Conservation (phyloP, 2,329 filamentous ascomycete genomes). For the Botryotinia convoluta region DNA sequence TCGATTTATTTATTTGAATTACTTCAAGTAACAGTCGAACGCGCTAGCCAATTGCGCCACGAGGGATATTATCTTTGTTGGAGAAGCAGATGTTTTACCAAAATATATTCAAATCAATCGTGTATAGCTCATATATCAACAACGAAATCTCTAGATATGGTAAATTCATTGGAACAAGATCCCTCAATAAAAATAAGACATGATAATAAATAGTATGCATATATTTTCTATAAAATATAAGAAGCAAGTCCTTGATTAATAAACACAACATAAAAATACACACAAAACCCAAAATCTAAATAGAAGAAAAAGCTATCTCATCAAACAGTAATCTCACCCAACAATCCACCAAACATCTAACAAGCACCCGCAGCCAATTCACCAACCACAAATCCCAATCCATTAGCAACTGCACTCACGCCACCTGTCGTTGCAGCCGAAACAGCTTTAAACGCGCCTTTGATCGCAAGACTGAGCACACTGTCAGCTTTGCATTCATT, state of each 20-base stretch:
- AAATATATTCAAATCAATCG: background rate
- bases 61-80: background rate
- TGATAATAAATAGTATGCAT: background rate
- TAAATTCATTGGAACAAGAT: background rate
- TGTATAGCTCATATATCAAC: fast-evolving
- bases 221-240: background rate
- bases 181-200: background rate
- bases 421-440: background rate
- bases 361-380: background rate
- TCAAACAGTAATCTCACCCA: background rate
- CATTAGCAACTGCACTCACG: background rate
- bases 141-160: background rate
- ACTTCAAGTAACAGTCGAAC: conserved; percentile 20
- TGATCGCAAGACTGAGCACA: background rate
- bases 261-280: background rate
- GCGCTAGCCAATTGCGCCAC: conserved; percentile 19
- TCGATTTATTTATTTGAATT: too few relatives aligned
- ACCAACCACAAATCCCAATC: background rate
- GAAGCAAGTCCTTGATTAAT: background rate
- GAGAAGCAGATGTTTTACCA: fast-evolving
- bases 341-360: background rate
- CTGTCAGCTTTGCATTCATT: background rate
- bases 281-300: background rate
- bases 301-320: background rate
- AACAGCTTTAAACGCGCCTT: background rate